A percentile compares a stretch with the other conserved stretches of the same genome.
These are phyloP conservation scores for Colletotrichum musicola DNA, from an alignment of 2,329 filamentous ascomycete species.

Conservation along the genomic window DNA sequence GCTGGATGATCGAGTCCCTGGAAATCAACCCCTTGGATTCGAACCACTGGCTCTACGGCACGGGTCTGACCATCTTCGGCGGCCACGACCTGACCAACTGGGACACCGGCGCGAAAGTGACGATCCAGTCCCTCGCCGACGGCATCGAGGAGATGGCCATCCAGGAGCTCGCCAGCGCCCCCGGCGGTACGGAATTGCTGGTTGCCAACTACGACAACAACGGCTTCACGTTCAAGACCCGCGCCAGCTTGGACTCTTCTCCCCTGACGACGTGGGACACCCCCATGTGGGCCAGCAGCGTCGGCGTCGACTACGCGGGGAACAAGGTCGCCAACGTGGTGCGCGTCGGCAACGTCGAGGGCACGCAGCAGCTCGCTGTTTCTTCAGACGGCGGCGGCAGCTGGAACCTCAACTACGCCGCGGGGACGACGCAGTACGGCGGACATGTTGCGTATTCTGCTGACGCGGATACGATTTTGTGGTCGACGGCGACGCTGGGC, in stretches of 20 bases:
- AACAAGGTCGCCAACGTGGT: constrained; percentile 61
- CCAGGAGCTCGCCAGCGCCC: constrained; percentile 61
- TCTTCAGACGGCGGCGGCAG: constrained; percentile 63
- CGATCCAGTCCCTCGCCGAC: constrained; percentile 64
- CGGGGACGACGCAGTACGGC: constrained; percentile 56
- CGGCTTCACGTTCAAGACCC: constrained; percentile 62
- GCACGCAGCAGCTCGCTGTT: constrained; percentile 59
- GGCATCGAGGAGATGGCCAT: constrained; percentile 69
- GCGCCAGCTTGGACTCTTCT: constrained; percentile 53
- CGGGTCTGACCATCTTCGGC: constrained; percentile 66
- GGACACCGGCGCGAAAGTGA: constrained; percentile 57
- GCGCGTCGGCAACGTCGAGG: constrained; percentile 61
- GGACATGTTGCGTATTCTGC: constrained; percentile 65
- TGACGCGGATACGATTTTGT: constrained; percentile 62
- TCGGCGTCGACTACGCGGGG: constrained; percentile 64
- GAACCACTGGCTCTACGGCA: constrained; percentile 72
- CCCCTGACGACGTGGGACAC: constrained; percentile 60
- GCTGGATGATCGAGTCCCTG: constrained; percentile 72
- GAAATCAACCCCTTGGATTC: constrained; percentile 71
- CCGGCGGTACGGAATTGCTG: constrained; percentile 64
- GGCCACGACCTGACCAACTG: constrained; percentile 67
- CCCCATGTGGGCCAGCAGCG: constrained; percentile 60
- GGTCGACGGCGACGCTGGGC: constrained; percentile 57
- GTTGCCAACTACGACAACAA: constrained; percentile 65
- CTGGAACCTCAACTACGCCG: constrained; percentile 62